Percentiles rank a stretch among this genome's conserved stretches.
Evolutionary conservation across 495 filamentous ascomycete genomes (phyloP).

Genomic region (Tricharina praecox): DNA sequence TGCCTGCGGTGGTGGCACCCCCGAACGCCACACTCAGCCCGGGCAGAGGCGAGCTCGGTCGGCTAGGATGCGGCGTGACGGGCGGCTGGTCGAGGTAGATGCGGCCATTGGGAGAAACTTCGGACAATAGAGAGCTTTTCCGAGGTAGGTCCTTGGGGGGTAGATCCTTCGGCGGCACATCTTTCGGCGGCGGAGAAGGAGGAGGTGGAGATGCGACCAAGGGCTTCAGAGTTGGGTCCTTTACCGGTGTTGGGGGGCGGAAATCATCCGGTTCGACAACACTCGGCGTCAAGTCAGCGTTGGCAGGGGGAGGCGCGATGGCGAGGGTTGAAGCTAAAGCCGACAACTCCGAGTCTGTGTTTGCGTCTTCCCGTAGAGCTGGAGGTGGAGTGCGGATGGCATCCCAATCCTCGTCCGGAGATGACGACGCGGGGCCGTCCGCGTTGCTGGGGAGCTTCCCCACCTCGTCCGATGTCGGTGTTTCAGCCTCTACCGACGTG

Average conservation of each 20-base stretch:
- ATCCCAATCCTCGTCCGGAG: too few species aligned
- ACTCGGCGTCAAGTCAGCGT: too few species aligned
- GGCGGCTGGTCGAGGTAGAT: constrained; percentile 48
- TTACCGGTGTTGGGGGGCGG: constrained; percentile 18
- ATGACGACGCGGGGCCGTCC: too few species aligned
- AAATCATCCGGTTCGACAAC: too few species aligned
- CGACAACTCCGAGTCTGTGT: too few species aligned
- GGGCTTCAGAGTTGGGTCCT: constrained; percentile 9
- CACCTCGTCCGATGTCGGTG: too few species aligned
- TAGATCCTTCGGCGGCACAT: constrained; percentile 9
- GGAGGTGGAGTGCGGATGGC: too few species aligned
- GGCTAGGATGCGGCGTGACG: constrained; percentile 35
- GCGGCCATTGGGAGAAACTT: constrained; percentile 16
- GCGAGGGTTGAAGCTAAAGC: too few species aligned
- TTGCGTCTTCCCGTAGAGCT: too few species aligned
- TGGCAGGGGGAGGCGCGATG: too few species aligned
- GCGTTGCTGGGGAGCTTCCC: too few species aligned
- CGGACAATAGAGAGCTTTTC: not conserved
- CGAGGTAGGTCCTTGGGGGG: constrained; percentile 10
- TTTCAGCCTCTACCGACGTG: too few species aligned
- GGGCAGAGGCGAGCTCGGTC: constrained; percentile 16
- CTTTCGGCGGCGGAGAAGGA: constrained; percentile 13
- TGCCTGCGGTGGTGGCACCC: constrained; percentile 9
- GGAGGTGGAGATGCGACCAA: constrained; percentile 8
- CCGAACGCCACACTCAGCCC: not conserved